Base-by-base conservation (phyloP, 2,329 filamentous ascomycete genomes). In the Alternaria viburni region DNA sequence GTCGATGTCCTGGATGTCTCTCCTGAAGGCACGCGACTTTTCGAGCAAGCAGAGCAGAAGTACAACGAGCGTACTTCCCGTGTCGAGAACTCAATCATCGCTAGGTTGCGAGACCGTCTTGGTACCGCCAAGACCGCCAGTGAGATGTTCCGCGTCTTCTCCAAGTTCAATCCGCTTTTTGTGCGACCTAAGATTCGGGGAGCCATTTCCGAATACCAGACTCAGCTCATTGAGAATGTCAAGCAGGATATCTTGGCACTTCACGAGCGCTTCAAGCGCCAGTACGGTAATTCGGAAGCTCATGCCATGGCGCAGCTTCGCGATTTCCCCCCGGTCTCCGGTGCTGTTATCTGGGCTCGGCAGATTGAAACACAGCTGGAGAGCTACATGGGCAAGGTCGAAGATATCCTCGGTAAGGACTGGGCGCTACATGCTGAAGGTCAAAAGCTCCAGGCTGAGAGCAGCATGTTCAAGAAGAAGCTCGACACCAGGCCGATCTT, bases 101-200 rank as follows among this genome's bases (percentile, higher is more conserved):
- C 96, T 32, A 88, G 93, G 57, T 86, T 99, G 30, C 88, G 96
- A 74, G 96, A 99, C 81, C 91, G 96, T 62, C 86, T 99, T 59
- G 96, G 94, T 13, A 97, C 93, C 7, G 95, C 96, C 12, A 97
- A 97, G 85, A 97, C 93, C 66, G 96, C 96, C 44, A 98, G 97
- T 77, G 96, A 99, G 81, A 99, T 99, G 96, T 99, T 99, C 80
- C 92, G 96, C 58, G 96, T 99, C 65, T 99, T 99, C 80, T 98
- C 96, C 57, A 98, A 98, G 79, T 99, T 99, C 87, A 99, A 99
- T 78, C 96, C 96, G 2, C 89, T 99, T 28, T 97, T 99, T 72
- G 95, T 99, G 60, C 90, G 96, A 63, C 96, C 96, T n/a, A 99
- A 99, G 86, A 98, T 99, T 82, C 91, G 96, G 69, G 94, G 96